Percentiles rank a stretch among this genome's conserved stretches.
phyloP scores from a whole-genome alignment of 176 grass and related monocot genomes.

The Dendrocalamus sinicus region DNA sequence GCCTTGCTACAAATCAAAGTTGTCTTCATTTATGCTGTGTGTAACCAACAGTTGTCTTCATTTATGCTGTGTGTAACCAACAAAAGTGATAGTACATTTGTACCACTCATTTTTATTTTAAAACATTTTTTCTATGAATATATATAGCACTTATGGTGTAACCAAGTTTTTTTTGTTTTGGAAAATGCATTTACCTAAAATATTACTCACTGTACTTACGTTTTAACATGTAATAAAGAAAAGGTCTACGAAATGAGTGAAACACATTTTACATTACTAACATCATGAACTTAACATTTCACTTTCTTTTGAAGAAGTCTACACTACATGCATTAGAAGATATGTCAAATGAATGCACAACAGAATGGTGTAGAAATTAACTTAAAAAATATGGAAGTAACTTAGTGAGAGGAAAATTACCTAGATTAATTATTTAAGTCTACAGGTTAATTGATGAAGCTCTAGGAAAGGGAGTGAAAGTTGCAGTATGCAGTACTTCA shows the following conservation, averaged over 20 bases:
- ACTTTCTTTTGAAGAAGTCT: not conserved
- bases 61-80: not conserved
- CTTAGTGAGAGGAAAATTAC: not conserved
- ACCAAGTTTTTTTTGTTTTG: not conserved
- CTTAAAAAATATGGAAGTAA: not conserved
- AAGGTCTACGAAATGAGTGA: not conserved
- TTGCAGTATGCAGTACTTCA: conserved; percentile 95
- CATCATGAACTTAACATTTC: not conserved
- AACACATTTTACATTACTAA: not conserved
- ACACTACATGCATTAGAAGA: not conserved
- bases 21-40: not conserved
- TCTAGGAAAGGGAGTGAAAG: conserved; percentile 79
- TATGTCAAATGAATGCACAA: not conserved
- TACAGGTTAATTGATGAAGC: conserved; percentile 94
- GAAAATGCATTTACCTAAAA: not conserved
- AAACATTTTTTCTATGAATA: not conserved
- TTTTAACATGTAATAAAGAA: not conserved
- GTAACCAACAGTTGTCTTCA: not conserved
- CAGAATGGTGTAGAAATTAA: conserved; percentile 6
- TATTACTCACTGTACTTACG: not conserved
- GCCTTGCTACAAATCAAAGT: not conserved
- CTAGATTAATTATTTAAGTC: conserved; percentile 34
- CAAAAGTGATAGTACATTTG: not conserved
- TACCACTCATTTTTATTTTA: not conserved
- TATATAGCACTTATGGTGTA: not conserved